Evolutionary conservation across 2,329 filamentous ascomycete species (phyloP).

Genomic region (Nigrospora osmanthi): DNA sequence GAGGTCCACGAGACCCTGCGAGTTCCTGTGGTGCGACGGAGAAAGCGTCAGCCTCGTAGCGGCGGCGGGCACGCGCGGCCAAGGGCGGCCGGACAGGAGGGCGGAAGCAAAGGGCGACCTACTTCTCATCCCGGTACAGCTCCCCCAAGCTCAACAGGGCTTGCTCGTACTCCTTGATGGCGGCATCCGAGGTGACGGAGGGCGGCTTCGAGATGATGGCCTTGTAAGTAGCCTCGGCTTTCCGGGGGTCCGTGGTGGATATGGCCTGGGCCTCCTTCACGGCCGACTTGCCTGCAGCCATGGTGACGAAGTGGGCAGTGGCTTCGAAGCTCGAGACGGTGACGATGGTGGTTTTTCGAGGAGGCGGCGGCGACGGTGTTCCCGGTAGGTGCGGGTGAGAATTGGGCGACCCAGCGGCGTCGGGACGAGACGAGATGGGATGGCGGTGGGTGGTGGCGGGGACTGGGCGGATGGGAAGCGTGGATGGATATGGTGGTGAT

Average conservation of each 20-base stretch:
- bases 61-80: not conserved
- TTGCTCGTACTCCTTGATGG: slow-evolving; percentile 84
- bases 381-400: too few species aligned
- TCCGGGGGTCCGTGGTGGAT: slow-evolving; percentile 69
- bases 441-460: too few species aligned
- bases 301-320: slow-evolving; percentile 4
- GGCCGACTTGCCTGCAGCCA: slow-evolving; percentile 21
- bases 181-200: slow-evolving; percentile 72
- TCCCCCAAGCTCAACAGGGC: slow-evolving; percentile 84
- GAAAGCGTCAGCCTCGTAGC: slow-evolving; percentile 16
- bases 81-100: not conserved
- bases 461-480: not conserved
- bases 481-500: not conserved
- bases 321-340: not conserved
- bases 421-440: too few species aligned
- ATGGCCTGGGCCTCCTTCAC: slow-evolving; percentile 86
- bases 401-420: too few species aligned
- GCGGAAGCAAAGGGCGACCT: slow-evolving; percentile 24
- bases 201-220: slow-evolving; percentile 82
- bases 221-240: slow-evolving; percentile 84
- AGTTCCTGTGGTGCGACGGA: slow-evolving; percentile 1
- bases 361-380: too few species aligned
- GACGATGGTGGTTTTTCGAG: not conserved
- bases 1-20: slow-evolving; percentile 48
- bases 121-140: slow-evolving; percentile 86